These are phyloP conservation scores for Cornus kousa DNA, from an alignment of 148 eudicot genomes.

Conservation along the genomic window DNA sequence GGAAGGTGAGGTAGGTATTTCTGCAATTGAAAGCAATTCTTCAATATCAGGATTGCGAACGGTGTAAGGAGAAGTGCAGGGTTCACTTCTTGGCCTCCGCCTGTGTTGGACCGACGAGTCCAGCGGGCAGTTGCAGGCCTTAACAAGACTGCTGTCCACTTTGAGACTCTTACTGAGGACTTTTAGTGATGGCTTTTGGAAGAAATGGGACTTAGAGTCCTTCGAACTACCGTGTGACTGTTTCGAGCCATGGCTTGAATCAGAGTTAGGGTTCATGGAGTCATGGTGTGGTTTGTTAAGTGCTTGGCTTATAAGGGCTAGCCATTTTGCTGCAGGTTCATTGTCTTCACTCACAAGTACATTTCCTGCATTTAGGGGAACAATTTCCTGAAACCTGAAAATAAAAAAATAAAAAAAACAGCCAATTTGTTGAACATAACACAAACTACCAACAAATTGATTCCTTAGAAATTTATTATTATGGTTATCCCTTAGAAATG, in stretches of 20 bases:
- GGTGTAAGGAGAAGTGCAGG: conserved; percentile 19
- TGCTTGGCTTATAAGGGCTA: conserved; percentile 73
- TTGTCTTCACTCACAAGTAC: conserved; percentile 74
- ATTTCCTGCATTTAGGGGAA: conserved; percentile 87
- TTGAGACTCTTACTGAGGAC: conserved; percentile 49
- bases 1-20: conserved; percentile 24
- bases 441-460: no score
- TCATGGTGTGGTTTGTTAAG: conserved; percentile 55
- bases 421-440: background rate
- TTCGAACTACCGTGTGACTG: conserved; percentile 20
- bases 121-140: conserved; percentile 67
- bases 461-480: no score
- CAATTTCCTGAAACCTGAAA: conserved; percentile 92
- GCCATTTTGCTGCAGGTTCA: conserved; percentile 90
- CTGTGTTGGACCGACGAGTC: conserved; percentile 34
- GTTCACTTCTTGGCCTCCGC: conserved; percentile 45
- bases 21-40: conserved; percentile 29
- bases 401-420: background rate
- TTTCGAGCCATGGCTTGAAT: conserved; percentile 37
- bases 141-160: conserved; percentile 55
- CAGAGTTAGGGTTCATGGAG: conserved; percentile 14
- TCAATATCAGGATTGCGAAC: conserved; percentile 25
- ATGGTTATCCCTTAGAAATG: no score
- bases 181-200: conserved; percentile 61
- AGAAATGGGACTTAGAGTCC: conserved; percentile 50